A percentile compares a stretch with the other conserved stretches of the same genome.
Conservation (phyloP, 2,329 filamentous ascomycete genomes). For the Microdochium nivale region DNA sequence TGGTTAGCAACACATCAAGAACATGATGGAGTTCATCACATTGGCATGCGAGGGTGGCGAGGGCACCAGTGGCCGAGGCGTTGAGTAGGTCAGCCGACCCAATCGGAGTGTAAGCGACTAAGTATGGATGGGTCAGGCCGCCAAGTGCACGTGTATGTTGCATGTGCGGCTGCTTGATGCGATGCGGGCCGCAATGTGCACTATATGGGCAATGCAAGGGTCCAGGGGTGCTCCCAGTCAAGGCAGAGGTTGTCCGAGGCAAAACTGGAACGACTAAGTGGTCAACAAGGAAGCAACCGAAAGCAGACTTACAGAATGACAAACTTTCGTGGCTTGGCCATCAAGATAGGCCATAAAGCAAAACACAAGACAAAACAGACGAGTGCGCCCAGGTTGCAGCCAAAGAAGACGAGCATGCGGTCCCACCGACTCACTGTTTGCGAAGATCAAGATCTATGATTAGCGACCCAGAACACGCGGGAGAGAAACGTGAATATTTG, state of each 20-base stretch:
- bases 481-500: slow-evolving; percentile 21
- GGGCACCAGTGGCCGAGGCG: no score
- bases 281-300: slow-evolving; percentile 8
- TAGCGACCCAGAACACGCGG: slow-evolving; percentile 14
- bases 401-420: slow-evolving; percentile 82
- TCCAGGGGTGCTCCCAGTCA: slow-evolving; percentile 3
- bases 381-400: slow-evolving; percentile 80
- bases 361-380: slow-evolving; percentile 94
- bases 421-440: slow-evolving; percentile 90
- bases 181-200: background rate
- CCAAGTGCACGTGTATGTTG: background rate
- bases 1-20: background rate
- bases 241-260: slow-evolving; percentile 6
- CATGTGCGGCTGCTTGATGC: background rate
- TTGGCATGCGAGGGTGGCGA: background rate
- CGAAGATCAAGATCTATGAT: slow-evolving; percentile 19
- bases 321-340: slow-evolving; percentile 83
- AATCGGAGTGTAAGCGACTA: background rate
- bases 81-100: background rate
- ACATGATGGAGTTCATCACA: background rate
- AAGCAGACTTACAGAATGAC: slow-evolving; percentile 73
- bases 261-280: slow-evolving; percentile 5
- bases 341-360: slow-evolving; percentile 75
- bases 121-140: background rate
- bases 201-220: background rate